phyloP scores from a whole-genome alignment of 306 rosid genomes.

The Neltuma alba region DNA sequence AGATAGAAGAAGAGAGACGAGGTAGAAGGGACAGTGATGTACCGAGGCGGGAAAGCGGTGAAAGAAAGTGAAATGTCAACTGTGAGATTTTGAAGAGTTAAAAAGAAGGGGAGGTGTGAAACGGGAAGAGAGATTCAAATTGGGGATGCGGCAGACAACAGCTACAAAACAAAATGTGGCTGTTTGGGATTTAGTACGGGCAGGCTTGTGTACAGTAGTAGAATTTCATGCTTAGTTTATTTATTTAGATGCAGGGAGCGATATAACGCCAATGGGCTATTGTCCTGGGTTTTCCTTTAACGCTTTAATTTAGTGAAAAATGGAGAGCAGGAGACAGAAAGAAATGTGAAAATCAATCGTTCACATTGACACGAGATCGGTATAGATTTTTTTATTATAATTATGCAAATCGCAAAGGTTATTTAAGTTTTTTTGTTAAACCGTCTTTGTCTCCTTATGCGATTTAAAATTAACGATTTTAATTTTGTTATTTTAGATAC shows the following conservation, averaged over 20 bases:
- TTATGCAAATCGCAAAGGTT: background rate
- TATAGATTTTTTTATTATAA: too few species aligned
- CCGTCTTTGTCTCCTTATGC: background rate
- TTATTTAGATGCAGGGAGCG: too few species aligned
- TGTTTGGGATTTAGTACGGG: slow-evolving; percentile 59
- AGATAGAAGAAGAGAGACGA: background rate
- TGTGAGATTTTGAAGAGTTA: slow-evolving; percentile 23
- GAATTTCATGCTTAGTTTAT: slow-evolving; percentile 31
- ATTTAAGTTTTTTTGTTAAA: too few species aligned
- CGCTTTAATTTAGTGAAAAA: background rate
- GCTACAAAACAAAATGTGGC: slow-evolving; percentile 69
- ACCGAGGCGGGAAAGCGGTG: slow-evolving; percentile 24
- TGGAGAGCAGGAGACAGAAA: background rate
- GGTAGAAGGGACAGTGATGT: background rate
- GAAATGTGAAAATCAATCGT: background rate
- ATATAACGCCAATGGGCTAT: too few species aligned
- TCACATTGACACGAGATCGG: background rate
- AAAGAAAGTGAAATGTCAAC: background rate
- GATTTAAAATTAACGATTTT: too few species aligned
- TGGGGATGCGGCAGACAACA: slow-evolving; percentile 85
- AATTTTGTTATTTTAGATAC: too few species aligned
- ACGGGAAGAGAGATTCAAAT: slow-evolving; percentile 45
- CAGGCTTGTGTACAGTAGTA: slow-evolving; percentile 33
- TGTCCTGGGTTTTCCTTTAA: background rate
- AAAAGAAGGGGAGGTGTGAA: background rate